Percentiles rank a stretch among this genome's conserved stretches.
These are phyloP conservation scores for Trametes cubensis DNA, from an alignment of 768 basidiomycete species.

Conservation along the genomic window DNA sequence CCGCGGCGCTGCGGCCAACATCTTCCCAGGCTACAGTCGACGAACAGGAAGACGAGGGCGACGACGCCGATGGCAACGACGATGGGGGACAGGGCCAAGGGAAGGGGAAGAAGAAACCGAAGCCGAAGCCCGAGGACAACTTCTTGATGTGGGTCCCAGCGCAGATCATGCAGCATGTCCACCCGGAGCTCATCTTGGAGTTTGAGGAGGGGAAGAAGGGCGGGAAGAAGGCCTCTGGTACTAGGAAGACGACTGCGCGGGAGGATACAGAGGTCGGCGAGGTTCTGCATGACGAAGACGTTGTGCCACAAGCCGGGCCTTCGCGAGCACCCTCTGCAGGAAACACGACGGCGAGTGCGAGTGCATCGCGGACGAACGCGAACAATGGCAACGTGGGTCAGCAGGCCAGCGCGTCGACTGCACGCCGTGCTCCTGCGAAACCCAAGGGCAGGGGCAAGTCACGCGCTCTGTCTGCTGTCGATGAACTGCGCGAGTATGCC, in stretches of 20 bases:
- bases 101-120: slow-evolving; percentile 22
- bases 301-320: too few species aligned
- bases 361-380: too few species aligned
- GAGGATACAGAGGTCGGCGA: too few species aligned
- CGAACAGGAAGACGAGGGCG: background rate
- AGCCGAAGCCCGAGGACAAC: slow-evolving; percentile 33
- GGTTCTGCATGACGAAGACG: too few species aligned
- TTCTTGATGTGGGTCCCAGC: slow-evolving; percentile 47
- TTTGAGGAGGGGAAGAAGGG: slow-evolving; percentile 34
- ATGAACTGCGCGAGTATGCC: background rate
- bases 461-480: background rate
- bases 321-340: too few species aligned
- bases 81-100: slow-evolving; percentile 4
- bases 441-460: slow-evolving; percentile 13
- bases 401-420: too few species aligned
- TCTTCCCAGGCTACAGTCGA: background rate
- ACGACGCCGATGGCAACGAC: background rate
- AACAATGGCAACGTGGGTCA: too few species aligned
- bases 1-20: too few species aligned
- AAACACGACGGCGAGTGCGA: too few species aligned
- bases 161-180: slow-evolving; percentile 44
- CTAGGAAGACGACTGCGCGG: too few species aligned
- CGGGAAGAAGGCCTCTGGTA: slow-evolving; percentile 31
- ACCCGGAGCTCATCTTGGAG: slow-evolving; percentile 40
- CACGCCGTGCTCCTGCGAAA: slow-evolving; percentile 1